phyloP scores from a whole-genome alignment of 495 filamentous ascomycete genomes.

The Trichoderma parareesei region DNA sequence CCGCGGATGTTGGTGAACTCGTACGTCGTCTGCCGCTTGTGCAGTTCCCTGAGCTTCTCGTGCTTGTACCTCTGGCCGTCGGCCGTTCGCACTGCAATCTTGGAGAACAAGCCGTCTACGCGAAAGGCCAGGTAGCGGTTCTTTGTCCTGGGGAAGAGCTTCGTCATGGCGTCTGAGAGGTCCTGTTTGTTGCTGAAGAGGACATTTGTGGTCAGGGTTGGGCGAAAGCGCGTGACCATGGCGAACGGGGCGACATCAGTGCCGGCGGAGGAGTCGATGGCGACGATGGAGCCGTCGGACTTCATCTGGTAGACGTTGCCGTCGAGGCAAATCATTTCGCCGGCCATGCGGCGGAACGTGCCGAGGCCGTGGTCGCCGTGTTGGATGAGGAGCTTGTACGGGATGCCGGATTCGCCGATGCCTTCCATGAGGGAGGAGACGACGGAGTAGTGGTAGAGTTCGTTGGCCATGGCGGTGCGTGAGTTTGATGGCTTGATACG shows the following conservation, averaged over 20 bases:
- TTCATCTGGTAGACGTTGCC: conserved; percentile 40
- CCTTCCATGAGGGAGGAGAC: conserved; percentile 46
- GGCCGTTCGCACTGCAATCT: conserved; percentile 32
- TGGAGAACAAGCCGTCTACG: conserved; percentile 29
- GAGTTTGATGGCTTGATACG: too few species aligned
- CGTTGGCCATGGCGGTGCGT: conserved; percentile 26
- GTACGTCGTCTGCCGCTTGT: conserved; percentile 31
- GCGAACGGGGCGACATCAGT: conserved; percentile 34
- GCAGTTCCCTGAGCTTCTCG: conserved; percentile 35
- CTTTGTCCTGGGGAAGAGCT: conserved; percentile 27
- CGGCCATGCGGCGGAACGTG: conserved; percentile 40
- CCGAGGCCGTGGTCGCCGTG: conserved; percentile 46
- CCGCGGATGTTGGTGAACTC: conserved; percentile 29
- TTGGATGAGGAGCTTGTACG: conserved; percentile 26
- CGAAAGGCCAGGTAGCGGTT: conserved; percentile 35
- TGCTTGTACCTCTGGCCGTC: conserved; percentile 24
- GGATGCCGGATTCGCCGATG: conserved; percentile 32
- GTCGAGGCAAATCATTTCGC: conserved; percentile 46
- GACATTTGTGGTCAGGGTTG: conserved; percentile 19
- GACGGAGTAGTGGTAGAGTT: conserved; percentile 45
- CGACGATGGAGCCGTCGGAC: conserved; percentile 27
- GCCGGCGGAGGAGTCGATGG: conserved; percentile 17
- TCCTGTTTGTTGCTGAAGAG: conserved; percentile 27
- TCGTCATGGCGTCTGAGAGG: conserved; percentile 25
- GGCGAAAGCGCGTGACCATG: conserved; percentile 31